Base-by-base conservation (phyloP, 2,329 filamentous ascomycete species). In the Trichoderma sp. region DNA sequence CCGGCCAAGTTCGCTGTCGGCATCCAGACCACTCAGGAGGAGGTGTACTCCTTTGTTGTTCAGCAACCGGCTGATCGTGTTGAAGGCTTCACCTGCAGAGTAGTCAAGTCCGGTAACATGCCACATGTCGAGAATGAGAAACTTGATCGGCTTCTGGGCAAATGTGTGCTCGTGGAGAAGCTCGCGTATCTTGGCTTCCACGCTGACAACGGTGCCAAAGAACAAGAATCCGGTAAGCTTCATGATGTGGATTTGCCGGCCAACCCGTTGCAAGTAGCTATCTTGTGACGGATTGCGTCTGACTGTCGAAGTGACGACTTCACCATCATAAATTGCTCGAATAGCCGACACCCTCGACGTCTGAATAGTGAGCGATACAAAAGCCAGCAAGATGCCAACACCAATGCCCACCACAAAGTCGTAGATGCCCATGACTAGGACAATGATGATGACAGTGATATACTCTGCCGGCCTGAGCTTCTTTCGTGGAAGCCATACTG, bases 161-260 rank as follows among this genome's bases (percentile, higher is more conserved):
- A 97, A 98, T 2, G 88, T 85, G 67, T 94, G 88, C 34, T 96
- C 92, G 30, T 93, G 89, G 54, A 98, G 88, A 39, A 98, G 80
- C 4, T 83, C 87, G 24, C 93, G 87, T 67, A 98, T 93, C 68
- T 90, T 90, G 68, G 92, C 90, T 76, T 99, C 95, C 0, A 99
- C 94, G 55, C 92, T 92, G 61, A 97, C 94, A 69, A 99, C 97
- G 3, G 93, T 98, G 17, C 95, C 95, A 71, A 99, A 99, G 81
- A 99, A 99, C n/a, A 99, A 85, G 73, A 94, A 98, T 0, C 95
- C 94, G 0, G 91, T 90, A 17, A 99, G 84, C 76, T 98, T 98
- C 72, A 96, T 90, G 57, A 98, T 88, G 66, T 91, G 90, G 41
- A 96, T 95, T 74, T 99, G 95, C 39, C 87, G 85, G 3, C 94